Conservation (phyloP, 2,329 filamentous ascomycete species). For the Fusarium hainanense region DNA sequence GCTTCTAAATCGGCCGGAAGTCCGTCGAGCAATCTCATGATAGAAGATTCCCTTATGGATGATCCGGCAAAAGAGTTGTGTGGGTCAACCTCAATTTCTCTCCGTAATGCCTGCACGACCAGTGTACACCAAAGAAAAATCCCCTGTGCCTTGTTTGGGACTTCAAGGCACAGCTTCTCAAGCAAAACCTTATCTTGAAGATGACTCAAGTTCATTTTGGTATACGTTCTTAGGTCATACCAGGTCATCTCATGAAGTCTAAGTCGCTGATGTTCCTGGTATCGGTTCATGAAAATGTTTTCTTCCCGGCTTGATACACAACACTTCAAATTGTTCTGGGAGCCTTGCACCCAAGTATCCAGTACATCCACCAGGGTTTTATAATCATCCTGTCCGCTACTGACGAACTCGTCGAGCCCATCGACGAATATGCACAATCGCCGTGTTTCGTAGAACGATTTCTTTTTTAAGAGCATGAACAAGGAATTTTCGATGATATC, state of each 20-base stretch:
- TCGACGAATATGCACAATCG: neutral
- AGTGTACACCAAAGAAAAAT: neutral
- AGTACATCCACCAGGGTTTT: neutral
- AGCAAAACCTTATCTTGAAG: fast-evolving
- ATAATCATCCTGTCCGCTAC: neutral
- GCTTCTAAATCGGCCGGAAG: fast-evolving
- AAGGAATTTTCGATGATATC: fast-evolving
- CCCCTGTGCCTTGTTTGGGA: fast-evolving
- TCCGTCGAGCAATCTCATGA: neutral
- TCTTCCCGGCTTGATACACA: neutral
- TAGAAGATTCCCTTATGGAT: fast-evolving
- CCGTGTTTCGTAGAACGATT: fast-evolving
- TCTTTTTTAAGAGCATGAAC: fast-evolving
- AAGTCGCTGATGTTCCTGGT: fast-evolving
- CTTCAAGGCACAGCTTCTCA: fast-evolving
- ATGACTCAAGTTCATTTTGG: fast-evolving
- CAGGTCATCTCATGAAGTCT: neutral
- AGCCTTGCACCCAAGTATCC: neutral
- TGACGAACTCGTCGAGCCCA: neutral
- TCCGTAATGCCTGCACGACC: fast-evolving
- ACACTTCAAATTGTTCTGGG: fast-evolving
- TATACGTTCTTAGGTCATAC: neutral
- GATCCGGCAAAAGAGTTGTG: neutral
- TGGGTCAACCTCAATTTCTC: neutral
- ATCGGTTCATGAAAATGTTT: fast-evolving